These are phyloP conservation scores for Paxillus rubicundulus DNA, from an alignment of 768 basidiomycete species.

Conservation along the genomic window DNA sequence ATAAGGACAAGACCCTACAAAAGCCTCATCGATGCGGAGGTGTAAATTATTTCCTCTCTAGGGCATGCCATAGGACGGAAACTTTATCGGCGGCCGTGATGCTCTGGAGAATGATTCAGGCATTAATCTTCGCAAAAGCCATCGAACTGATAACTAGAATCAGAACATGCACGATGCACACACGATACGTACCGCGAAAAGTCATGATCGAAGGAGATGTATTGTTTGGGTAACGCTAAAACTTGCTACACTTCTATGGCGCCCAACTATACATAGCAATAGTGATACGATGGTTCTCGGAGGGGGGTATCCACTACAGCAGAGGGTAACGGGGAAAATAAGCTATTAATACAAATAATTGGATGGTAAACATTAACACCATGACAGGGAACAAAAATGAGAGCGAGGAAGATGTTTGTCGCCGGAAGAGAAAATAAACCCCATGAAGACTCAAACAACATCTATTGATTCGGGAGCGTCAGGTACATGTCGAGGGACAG, in stretches of 20 bases:
- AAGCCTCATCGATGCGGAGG: too few species aligned
- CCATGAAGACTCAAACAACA: slow-evolving; percentile 11
- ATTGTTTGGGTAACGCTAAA: neutral
- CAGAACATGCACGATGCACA: neutral
- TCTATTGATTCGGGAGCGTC: slow-evolving; percentile 15
- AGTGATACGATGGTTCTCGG: slow-evolving; percentile 14
- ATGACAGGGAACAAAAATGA: neutral
- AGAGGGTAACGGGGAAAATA: neutral
- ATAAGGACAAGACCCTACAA: too few species aligned
- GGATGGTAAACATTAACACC: neutral
- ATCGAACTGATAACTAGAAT: too few species aligned
- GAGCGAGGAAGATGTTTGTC: neutral
- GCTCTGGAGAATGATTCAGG: too few species aligned
- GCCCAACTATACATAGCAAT: slow-evolving; percentile 22
- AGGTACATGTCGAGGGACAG: slow-evolving; percentile 23
- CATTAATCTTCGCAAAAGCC: too few species aligned
- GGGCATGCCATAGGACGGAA: too few species aligned
- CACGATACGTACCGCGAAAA: neutral
- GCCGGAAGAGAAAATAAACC: neutral
- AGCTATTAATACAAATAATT: slow-evolving; percentile 30
- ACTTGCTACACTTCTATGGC: slow-evolving; percentile 28
- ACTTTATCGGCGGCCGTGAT: too few species aligned
- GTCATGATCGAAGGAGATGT: neutral
- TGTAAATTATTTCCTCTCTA: too few species aligned
- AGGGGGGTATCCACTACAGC: slow-evolving; percentile 19